These are phyloP conservation scores for Penicillium decumbens DNA, from an alignment of 2,329 filamentous ascomycete species.

Conservation along the genomic window DNA sequence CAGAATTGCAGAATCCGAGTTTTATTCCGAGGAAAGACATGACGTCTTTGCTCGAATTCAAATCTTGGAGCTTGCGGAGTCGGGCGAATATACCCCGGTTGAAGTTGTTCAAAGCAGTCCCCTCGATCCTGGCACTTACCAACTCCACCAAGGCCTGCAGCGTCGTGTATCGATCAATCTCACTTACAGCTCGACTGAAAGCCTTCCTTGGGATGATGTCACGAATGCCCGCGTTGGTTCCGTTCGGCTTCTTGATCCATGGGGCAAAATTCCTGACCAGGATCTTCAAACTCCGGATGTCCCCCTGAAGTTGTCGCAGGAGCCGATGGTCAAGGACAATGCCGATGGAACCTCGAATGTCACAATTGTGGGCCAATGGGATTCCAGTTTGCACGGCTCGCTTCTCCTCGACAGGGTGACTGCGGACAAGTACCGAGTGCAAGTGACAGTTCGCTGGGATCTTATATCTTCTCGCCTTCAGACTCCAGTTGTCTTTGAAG, in stretches of 20 bases:
- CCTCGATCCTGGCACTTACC: conserved; percentile 83
- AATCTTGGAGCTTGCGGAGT: conserved; percentile 85
- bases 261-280: conserved; percentile 78
- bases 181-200: conserved; percentile 85
- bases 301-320: conserved; percentile 67
- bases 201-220: conserved; percentile 82
- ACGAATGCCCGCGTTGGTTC: conserved; percentile 71
- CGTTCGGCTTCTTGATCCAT: conserved; percentile 76
- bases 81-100: conserved; percentile 83
- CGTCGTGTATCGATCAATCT: conserved; percentile 80
- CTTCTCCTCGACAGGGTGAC: conserved; percentile 91
- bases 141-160: conserved; percentile 91
- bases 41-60: conserved; percentile 86
- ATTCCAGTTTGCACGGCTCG: conserved; percentile 87
- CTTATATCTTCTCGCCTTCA: conserved; percentile 75
- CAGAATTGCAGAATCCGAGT: conserved; percentile 84
- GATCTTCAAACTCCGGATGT: conserved; percentile 69
- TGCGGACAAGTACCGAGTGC: conserved; percentile 85
- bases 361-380: conserved; percentile 88
- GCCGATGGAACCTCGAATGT: conserved; percentile 86
- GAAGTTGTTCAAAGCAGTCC: conserved; percentile 85
- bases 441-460: conserved; percentile 82
- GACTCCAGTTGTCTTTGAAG: conserved; percentile 81
- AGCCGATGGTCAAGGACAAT: conserved; percentile 76
- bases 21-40: conserved; percentile 87